These are phyloP conservation scores for Scheffersomyces lignicola DNA, from an alignment of 1,139 yeast species.

Conservation along the genomic window DNA sequence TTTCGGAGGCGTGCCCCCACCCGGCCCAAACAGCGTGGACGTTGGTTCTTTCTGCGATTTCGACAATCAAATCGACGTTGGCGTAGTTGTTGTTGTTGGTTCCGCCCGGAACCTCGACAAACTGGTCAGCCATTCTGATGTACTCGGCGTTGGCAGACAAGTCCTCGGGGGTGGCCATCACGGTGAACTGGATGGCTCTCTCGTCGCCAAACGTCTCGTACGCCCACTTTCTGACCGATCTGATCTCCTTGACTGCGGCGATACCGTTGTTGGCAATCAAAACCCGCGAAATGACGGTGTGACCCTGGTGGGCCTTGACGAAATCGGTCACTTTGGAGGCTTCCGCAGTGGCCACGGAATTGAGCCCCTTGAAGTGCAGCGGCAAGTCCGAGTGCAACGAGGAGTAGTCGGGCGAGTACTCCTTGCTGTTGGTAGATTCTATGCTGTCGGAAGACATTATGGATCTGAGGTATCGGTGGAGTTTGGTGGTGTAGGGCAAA, in stretches of 20 bases:
- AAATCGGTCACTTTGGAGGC: conserved; percentile 77
- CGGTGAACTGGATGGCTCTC: conserved; percentile 89
- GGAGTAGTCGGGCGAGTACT: conserved; percentile 23
- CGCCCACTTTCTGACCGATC: conserved; percentile 98
- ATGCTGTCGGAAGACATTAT: not conserved
- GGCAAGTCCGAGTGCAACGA: conserved; percentile 50
- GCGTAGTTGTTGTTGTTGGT: conserved; percentile 98
- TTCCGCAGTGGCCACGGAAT: conserved; percentile 72
- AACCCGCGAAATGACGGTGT: conserved; percentile 86
- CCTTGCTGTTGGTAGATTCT: not conserved
- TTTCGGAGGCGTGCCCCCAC: conserved; percentile 99
- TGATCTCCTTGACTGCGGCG: conserved; percentile 97
- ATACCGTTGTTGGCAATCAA: conserved; percentile 98
- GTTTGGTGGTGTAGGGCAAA: not conserved
- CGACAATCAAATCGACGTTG: conserved; percentile 94
- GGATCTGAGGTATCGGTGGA: not conserved
- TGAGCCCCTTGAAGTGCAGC: conserved; percentile 75
- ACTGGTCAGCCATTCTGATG: conserved; percentile 98
- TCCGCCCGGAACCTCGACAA: conserved; percentile 98
- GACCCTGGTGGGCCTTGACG: conserved; percentile 86
- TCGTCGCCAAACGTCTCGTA: conserved; percentile 97
- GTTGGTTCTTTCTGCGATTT: conserved; percentile 92
- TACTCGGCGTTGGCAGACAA: conserved; percentile 95
- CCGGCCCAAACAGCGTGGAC: conserved; percentile 99
- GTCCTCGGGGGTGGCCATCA: conserved; percentile 99